Percentiles rank a stretch among this genome's conserved stretches.
These are phyloP conservation scores for Eucalyptus marginata DNA, from an alignment of 345 rosid genomes.

Conservation along the genomic window DNA sequence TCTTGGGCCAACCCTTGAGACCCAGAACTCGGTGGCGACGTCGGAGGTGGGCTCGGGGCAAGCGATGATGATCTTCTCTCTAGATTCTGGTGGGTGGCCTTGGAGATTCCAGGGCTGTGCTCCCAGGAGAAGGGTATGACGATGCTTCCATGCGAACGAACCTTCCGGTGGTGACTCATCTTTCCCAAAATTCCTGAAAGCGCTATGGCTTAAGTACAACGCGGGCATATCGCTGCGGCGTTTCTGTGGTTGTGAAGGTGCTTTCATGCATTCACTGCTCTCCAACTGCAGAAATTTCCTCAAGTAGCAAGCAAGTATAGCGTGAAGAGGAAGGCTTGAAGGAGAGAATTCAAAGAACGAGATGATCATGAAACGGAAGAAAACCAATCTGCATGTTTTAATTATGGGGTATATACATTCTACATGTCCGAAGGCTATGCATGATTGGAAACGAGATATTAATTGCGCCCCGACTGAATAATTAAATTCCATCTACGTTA, in stretches of 20 bases:
- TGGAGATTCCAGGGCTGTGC: constrained; percentile 45
- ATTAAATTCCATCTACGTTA: not conserved
- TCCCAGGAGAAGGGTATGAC: constrained; percentile 65
- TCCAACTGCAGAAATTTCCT: constrained; percentile 12
- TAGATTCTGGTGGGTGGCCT: constrained; percentile 1
- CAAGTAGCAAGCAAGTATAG: constrained; percentile 13
- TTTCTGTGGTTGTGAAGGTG: not conserved
- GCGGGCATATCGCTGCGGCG: not conserved
- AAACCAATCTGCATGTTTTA: not conserved
- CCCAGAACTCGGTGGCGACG: not conserved
- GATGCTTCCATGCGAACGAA: constrained; percentile 38
- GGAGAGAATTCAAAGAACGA: not conserved
- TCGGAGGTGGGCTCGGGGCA: not conserved
- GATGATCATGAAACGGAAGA: constrained; percentile 4
- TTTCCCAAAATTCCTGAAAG: not conserved
- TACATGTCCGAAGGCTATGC: not conserved
- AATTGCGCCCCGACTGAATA: not conserved
- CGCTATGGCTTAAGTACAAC: not conserved
- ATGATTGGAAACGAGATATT: not conserved
- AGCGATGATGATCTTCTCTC: not conserved
- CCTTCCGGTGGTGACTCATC: constrained; percentile 8
- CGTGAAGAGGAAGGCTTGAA: constrained; percentile 17
- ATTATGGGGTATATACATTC: not conserved
- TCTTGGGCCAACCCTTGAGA: not conserved
- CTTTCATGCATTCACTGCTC: constrained; percentile 12